Evolutionary conservation across 768 basidiomycete species (phyloP).

Genomic region (Phlebiopsis gigantea): DNA sequence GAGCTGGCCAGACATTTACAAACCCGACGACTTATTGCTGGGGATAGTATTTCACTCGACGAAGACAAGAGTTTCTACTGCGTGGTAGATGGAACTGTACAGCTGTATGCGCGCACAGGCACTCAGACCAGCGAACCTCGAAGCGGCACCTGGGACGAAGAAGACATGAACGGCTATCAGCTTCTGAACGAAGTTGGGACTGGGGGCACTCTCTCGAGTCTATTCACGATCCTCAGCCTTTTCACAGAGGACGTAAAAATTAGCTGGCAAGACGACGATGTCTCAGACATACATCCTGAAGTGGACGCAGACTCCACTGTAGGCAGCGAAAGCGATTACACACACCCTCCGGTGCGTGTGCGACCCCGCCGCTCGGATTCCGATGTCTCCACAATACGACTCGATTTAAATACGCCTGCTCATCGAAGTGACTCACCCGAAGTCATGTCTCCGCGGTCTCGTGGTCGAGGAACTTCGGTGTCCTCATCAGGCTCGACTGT

Average conservation of each 20-base stretch:
- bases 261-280: slow-evolving; percentile 77
- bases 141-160: slow-evolving; percentile 68
- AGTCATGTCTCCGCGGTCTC: slow-evolving; percentile 21
- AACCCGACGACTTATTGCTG: slow-evolving; percentile 91
- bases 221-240: slow-evolving; percentile 94
- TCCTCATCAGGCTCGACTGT: slow-evolving; percentile 71
- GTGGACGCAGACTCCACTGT: slow-evolving; percentile 7
- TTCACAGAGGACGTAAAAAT: slow-evolving; percentile 94
- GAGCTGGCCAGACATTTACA: slow-evolving; percentile 95
- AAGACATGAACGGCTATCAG: slow-evolving; percentile 93
- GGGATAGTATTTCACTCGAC: slow-evolving; percentile 88
- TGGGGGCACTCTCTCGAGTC: slow-evolving; percentile 90
- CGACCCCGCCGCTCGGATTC: slow-evolving; percentile 43
- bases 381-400: slow-evolving; percentile 58
- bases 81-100: slow-evolving; percentile 95
- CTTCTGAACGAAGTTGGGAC: slow-evolving; percentile 93
- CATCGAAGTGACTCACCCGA: slow-evolving; percentile 8
- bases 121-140: slow-evolving; percentile 38
- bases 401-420: slow-evolving; percentile 23
- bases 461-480: slow-evolving; percentile 46
- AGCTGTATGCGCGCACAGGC: slow-evolving; percentile 79
- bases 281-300: slow-evolving; percentile 19
- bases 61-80: slow-evolving; percentile 96
- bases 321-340: slow-evolving; percentile 9
- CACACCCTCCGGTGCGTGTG: slow-evolving; percentile 12